Evolutionary conservation across 371 early-diverging fungal genomes (phyloP), one percentile per base, ranked within the genome.

Genomic region (Mortierella sp.): DNA sequence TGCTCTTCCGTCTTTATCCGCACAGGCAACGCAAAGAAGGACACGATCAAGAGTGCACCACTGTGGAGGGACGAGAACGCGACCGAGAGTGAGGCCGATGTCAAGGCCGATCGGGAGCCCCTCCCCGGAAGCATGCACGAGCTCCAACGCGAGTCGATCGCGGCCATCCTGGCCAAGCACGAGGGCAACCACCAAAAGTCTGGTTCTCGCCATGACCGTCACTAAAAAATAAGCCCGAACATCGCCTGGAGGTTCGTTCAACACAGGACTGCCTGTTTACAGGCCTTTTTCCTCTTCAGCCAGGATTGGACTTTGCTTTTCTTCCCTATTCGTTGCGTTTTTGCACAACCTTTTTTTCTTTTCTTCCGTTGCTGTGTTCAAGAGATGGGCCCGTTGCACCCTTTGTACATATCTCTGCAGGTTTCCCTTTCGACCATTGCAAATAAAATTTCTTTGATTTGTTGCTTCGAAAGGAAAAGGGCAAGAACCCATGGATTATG

Each of bases 51-150:
- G 73, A 59, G 64, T 14, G 88, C 88, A 5, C 88, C 88, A 3
- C 82, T 82, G 46, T 88, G 88, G 88, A 71, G 46, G 21, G 73
- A 82, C 10, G 79, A 69, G 4, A 61, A 77, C n/a, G 88, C 88
- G 11, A 80, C 88, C 0, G 88, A 87, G 53, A 85, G 88, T 26
- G 88, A 88, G 75, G 87, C 87, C 0, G 78, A 82, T 51, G 70
- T 88, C 71, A 88, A 88, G 71, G 88, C 88, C 9, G 88, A 88
- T 53, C 81, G 87, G 13, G 85, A 87, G 24, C 85, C 82, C 8
- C 21, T 82, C 10, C 76, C 82, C 2, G 26, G 4, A 11, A 50
- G 78, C 31, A 10, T 88, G 2, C 14, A 71, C 13, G 75, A 82
- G 31, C 79, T 88, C 24, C 88, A 88, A 57, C 34, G 57, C 3